Base-by-base conservation (phyloP, 768 basidiomycete species). In the Candolleomyces efflorescens region DNA sequence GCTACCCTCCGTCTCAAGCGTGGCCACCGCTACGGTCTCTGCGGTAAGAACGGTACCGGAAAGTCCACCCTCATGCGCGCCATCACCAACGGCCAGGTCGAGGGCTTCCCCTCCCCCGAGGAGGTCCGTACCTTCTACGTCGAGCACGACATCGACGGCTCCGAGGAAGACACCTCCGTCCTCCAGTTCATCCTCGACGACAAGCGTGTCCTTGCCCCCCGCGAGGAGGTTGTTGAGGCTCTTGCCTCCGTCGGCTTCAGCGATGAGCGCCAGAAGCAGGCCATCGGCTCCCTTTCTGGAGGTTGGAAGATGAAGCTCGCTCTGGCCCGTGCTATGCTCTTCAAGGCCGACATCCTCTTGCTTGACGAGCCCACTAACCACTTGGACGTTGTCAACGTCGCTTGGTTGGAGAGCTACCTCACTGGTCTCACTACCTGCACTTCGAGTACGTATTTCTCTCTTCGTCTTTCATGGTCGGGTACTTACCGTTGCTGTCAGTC, bases 231-330 rank as follows among this genome's bases (percentile, higher is more conserved):
- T 71, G 73, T 90, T 50, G 82, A 86, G 71, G 91, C 90, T 54
- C 87, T 98, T 56, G 84, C 87, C 20, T 89, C 92, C 52, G 95
- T 97, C 69, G 95, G 95, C 61, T 98, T 98, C 84, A 84, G 76
- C 62, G 90, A 88, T 60, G 90, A 87, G 66, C 87, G 94, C 63
- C 95, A 97, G 76, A 78, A 75, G 62, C 81, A 90, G 61, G 75
- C 92, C 41, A 97, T 97, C 63, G 92, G 94, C 62, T 86, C 86
- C 58, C 79, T 98, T 41, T 98, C 95, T 45, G 95, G 95, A 84
- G 95, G 95, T 80, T 97, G 95, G 95, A 98, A 98, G 84, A 98
- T 98, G 95, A 98, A 97, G 84, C 88, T 98, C 62, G 95, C 95
- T 41, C 85, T 98, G 60, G 95, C 95, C 58, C 86, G 95, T 61